Conservation (phyloP, 495 filamentous ascomycete genomes). For the Neurospora tetraspora region DNA sequence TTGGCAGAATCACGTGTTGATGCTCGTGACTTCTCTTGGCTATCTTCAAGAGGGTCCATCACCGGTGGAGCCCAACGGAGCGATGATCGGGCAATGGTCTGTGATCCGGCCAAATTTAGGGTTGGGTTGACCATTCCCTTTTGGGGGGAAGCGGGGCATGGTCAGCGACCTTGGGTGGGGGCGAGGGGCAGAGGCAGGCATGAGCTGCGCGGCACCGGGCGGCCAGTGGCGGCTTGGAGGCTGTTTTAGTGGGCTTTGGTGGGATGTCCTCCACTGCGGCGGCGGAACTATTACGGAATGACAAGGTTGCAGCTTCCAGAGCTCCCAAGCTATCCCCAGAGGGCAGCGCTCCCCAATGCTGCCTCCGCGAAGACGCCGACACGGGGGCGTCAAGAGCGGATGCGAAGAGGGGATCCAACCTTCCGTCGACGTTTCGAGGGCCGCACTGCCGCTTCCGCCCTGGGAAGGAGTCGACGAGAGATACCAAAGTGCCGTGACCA, state of each 20-base stretch:
- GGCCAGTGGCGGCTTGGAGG: neutral
- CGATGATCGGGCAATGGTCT: neutral
- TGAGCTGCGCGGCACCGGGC: neutral
- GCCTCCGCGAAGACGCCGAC: neutral
- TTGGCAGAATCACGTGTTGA: neutral
- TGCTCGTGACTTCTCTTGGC: neutral
- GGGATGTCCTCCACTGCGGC: neutral
- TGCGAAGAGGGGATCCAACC: neutral
- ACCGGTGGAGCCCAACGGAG: neutral
- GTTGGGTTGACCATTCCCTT: neutral
- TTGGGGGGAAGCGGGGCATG: neutral
- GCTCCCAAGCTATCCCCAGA: neutral
- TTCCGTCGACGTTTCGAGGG: neutral
- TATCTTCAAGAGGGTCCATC: neutral
- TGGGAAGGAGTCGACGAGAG: neutral
- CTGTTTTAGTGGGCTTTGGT: neutral
- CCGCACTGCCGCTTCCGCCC: neutral
- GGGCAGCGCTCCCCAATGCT: neutral
- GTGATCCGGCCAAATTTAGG: neutral
- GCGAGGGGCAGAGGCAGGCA: neutral
- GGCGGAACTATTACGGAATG: neutral
- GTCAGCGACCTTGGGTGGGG: neutral
- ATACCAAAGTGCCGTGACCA: neutral
- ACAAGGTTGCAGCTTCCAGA: neutral
- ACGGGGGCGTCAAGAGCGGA: neutral